Conservation (phyloP, 2,329 filamentous ascomycete genomes). For the Delphinella strobiligena region DNA sequence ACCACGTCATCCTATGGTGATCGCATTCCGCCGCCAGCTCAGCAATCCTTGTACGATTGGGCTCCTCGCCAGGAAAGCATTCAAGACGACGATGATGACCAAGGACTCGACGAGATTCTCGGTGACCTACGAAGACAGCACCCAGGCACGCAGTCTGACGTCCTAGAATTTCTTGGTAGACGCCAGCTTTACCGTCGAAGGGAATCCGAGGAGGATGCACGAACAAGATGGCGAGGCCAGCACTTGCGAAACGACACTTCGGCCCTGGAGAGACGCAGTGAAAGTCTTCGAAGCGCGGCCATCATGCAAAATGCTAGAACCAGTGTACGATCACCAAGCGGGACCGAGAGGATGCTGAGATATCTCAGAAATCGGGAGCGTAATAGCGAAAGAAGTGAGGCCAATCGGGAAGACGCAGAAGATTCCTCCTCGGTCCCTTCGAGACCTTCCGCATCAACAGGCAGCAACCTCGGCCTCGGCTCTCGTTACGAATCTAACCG, state of each 20-base stretch:
- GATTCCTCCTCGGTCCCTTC: conserved; percentile 11
- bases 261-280: conserved; percentile 7
- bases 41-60: conserved; percentile 49
- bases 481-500: conserved; percentile 14
- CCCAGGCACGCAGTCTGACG: conserved; percentile 25
- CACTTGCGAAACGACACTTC: conserved; percentile 5
- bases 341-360: conserved; percentile 26
- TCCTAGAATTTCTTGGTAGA: conserved; percentile 24
- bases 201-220: conserved; percentile 14
- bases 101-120: conserved; percentile 29
- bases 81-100: conserved; percentile 20
- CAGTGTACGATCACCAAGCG: conserved; percentile 15
- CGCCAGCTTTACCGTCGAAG: conserved; percentile 24
- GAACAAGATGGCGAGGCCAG: conserved; percentile 13
- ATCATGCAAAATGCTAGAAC: conserved; percentile 20
- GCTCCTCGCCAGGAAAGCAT: conserved; percentile 35
- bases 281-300: conserved; percentile 19
- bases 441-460: background rate
- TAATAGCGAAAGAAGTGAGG: background rate
- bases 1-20: conserved; percentile 39
- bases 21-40: conserved; percentile 35
- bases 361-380: conserved; percentile 28
- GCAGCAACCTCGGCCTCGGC: background rate
- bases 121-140: conserved; percentile 27
- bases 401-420: conserved; percentile 18